These are phyloP conservation scores for Exophiala lecanii-corni DNA, from an alignment of 2,329 filamentous ascomycete genomes.

Conservation along the genomic window DNA sequence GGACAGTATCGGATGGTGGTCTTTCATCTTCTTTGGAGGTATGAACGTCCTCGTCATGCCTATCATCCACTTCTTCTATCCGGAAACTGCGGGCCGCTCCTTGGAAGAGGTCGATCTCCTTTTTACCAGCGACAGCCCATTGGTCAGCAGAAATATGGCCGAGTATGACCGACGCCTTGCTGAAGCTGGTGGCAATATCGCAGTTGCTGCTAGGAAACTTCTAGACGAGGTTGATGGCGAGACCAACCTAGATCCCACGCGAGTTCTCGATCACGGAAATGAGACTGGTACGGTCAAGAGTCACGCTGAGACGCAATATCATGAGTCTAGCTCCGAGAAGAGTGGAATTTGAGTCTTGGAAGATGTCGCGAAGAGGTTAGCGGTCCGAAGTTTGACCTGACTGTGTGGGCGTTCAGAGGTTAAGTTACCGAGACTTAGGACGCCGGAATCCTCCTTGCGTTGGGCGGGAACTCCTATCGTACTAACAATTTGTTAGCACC, in stretches of 20 bases:
- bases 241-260: constrained; percentile 19
- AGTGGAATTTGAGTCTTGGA: too few relatives aligned
- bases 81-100: constrained; percentile 44
- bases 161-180: constrained; percentile 29
- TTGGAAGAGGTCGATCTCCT: constrained; percentile 44
- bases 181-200: constrained; percentile 30
- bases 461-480: too few relatives aligned
- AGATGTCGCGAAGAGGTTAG: too few relatives aligned
- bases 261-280: constrained; percentile 9
- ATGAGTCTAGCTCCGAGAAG: constrained; percentile 10
- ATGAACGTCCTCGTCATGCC: constrained; percentile 46
- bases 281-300: constrained; percentile 10
- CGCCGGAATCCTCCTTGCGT: too few relatives aligned
- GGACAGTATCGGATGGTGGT: constrained; percentile 36
- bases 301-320: constrained; percentile 4
- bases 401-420: too few relatives aligned
- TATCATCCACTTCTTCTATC: constrained; percentile 52
- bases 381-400: too few relatives aligned
- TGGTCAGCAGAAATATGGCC: constrained; percentile 32
- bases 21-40: constrained; percentile 42
- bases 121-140: constrained; percentile 34
- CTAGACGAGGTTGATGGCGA: constrained; percentile 31
- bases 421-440: too few relatives aligned
- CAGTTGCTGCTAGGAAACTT: constrained; percentile 29
- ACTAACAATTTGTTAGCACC: too few relatives aligned